phyloP scores from a whole-genome alignment of 192 early-diverging fungal species.

The Coemansia javaensis region DNA sequence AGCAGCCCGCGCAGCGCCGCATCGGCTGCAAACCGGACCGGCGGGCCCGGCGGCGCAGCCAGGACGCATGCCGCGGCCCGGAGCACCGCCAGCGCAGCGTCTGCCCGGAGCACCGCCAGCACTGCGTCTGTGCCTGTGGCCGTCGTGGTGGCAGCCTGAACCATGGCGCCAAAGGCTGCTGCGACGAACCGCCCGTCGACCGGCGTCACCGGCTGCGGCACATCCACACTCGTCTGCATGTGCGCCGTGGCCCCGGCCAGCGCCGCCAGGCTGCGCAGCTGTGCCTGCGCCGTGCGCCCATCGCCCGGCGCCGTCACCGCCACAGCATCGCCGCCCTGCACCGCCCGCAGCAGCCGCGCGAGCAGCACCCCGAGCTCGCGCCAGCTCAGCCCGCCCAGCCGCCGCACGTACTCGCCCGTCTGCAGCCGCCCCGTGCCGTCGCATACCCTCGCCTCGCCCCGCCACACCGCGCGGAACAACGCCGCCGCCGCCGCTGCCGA shows the following conservation, averaged over 20 bases:
- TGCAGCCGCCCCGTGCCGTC: conserved; percentile 8
- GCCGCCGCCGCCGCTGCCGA: neutral
- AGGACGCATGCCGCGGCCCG: conserved; percentile 1
- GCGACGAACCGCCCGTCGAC: conserved; percentile 20
- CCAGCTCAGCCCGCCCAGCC: conserved; percentile 15
- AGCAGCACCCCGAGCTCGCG: conserved; percentile 32
- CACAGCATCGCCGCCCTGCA: neutral
- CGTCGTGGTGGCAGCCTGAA: neutral
- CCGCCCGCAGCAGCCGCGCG: conserved; percentile 7
- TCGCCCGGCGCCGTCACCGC: neutral
- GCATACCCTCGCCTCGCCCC: conserved; percentile 11
- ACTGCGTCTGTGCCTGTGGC: neutral
- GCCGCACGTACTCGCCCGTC: conserved; percentile 3
- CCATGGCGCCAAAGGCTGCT: conserved; percentile 8
- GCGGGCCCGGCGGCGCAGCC: neutral
- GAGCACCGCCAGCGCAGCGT: neutral
- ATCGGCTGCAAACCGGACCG: conserved; percentile 9
- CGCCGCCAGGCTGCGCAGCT: conserved; percentile 8
- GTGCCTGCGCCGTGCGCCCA: neutral
- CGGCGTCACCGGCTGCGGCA: neutral
- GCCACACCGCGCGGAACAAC: conserved; percentile 20
- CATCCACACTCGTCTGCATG: conserved; percentile 16
- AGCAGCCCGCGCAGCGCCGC: conserved; percentile 19
- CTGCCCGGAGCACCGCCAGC: neutral
- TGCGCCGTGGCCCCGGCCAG: conserved; percentile 13